Conservation (phyloP, 495 filamentous ascomycete genomes). For the Podospora didyma region DNA sequence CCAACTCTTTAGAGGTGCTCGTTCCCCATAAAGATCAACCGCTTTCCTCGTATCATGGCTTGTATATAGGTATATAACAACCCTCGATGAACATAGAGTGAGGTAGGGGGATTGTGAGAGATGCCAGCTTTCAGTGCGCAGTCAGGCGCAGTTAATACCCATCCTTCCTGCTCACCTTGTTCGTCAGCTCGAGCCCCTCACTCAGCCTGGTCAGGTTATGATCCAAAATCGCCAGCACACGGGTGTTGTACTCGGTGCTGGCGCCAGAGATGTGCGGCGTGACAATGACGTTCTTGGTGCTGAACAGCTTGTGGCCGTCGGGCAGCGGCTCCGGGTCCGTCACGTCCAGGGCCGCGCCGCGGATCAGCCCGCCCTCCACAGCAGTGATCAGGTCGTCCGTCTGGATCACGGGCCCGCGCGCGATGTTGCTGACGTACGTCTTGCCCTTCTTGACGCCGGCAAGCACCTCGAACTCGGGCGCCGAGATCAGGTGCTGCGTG, state of each 20-base stretch:
- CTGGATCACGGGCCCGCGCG: conserved; percentile 67
- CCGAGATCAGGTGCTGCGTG: conserved; percentile 60
- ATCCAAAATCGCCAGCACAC: conserved; percentile 55
- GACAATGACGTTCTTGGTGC: conserved; percentile 65
- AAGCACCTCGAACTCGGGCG: conserved; percentile 63
- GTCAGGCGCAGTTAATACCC: too few relatives aligned
- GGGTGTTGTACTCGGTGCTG: conserved; percentile 55
- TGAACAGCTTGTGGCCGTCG: conserved; percentile 66
- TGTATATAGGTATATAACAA: too few relatives aligned
- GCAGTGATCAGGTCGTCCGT: conserved; percentile 64
- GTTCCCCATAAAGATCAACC: too few relatives aligned
- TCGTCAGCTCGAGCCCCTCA: conserved; percentile 60
- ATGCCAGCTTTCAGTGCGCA: too few relatives aligned
- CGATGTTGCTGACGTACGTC: conserved; percentile 69
- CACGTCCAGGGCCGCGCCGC: conserved; percentile 78
- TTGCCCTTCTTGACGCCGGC: conserved; percentile 27
- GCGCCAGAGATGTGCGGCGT: conserved; percentile 75
- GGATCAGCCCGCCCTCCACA: conserved; percentile 52
- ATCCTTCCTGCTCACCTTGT: conserved; percentile 34
- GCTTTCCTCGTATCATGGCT: too few relatives aligned
- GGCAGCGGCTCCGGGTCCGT: conserved; percentile 84
- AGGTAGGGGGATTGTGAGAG: too few relatives aligned
- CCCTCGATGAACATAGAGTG: too few relatives aligned
- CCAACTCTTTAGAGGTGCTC: too few relatives aligned
- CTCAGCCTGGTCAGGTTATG: conserved; percentile 57